Conservation (phyloP, 225 moss, liverwort and hornwort genomes). For the Asterella californica region DNA sequence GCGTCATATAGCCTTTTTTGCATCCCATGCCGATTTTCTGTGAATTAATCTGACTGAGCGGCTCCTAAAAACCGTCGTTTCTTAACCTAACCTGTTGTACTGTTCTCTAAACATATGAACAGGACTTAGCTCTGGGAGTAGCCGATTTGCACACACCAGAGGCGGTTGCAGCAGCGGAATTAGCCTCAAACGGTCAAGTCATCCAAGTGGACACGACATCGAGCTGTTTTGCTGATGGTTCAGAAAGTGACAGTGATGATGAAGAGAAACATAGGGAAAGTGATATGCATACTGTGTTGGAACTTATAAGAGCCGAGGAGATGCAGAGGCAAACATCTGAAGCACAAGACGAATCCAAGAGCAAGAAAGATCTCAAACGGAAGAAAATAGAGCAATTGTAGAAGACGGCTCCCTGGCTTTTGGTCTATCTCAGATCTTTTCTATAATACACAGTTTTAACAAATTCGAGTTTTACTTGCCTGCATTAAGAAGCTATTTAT, state of each 20-base stretch:
- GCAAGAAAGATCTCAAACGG: slow-evolving; percentile 4
- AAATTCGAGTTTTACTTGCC: no score
- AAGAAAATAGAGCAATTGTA: slow-evolving; percentile 18
- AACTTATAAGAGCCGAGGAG: neutral
- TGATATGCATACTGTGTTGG: neutral
- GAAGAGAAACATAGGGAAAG: slow-evolving; percentile 8
- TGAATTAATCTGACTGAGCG: neutral
- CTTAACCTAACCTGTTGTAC: neutral
- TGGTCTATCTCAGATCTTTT: no score
- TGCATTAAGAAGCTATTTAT: no score
- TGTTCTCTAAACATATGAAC: neutral
- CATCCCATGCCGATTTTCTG: neutral
- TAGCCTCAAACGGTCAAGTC: slow-evolving; percentile 59
- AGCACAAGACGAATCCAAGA: neutral
- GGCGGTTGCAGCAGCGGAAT: slow-evolving; percentile 76
- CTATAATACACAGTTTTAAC: no score
- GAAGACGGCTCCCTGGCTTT: neutral
- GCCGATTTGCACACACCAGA: slow-evolving; percentile 81
- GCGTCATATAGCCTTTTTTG: neutral
- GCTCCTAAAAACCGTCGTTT: neutral
- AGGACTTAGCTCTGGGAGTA: slow-evolving; percentile 83
- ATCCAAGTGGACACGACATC: slow-evolving; percentile 9
- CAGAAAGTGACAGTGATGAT: slow-evolving; percentile 40
- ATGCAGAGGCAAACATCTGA: neutral
- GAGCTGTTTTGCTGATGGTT: slow-evolving; percentile 32